Evolutionary conservation across 2,329 filamentous ascomycete species (phyloP).

Genomic region (Xylariaceae sp.): DNA sequence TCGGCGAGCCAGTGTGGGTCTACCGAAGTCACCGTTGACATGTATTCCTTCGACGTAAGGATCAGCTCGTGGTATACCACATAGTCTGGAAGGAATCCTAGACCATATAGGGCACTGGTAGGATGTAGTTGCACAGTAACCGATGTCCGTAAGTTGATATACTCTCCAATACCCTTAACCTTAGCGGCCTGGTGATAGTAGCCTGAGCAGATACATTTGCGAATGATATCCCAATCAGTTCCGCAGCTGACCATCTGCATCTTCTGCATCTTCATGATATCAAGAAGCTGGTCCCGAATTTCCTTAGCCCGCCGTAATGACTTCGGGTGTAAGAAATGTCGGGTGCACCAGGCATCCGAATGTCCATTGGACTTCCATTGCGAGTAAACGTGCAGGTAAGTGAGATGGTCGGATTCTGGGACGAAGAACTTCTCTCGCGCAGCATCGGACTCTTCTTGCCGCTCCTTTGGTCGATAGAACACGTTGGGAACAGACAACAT

Average conservation of each 20-base stretch:
- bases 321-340: slow-evolving; percentile 94
- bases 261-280: slow-evolving; percentile 92
- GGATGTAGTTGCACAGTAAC: slow-evolving; percentile 93
- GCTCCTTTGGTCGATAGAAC: slow-evolving; percentile 94
- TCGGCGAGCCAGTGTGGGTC: slow-evolving; percentile 97
- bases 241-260: slow-evolving; percentile 84
- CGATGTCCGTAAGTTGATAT: slow-evolving; percentile 91
- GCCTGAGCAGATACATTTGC: slow-evolving; percentile 93
- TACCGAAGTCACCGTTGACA: slow-evolving; percentile 92
- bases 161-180: slow-evolving; percentile 94
- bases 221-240: slow-evolving; percentile 93
- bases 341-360: slow-evolving; percentile 85
- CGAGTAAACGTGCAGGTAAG: slow-evolving; percentile 88
- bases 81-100: slow-evolving; percentile 92
- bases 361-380: slow-evolving; percentile 91
- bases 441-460: slow-evolving; percentile 91
- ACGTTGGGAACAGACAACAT: slow-evolving; percentile 97
- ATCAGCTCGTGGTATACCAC: slow-evolving; percentile 98
- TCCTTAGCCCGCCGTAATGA: slow-evolving; percentile 86
- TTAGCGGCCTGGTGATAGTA: slow-evolving; percentile 98
- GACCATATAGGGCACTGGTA: slow-evolving; percentile 85
- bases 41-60: slow-evolving; percentile 94
- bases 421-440: slow-evolving; percentile 98
- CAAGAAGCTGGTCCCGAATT: slow-evolving; percentile 85
- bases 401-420: slow-evolving; percentile 93